These are phyloP conservation scores for Phanerochaete sordida DNA, from an alignment of 768 basidiomycete species.

Conservation along the genomic window DNA sequence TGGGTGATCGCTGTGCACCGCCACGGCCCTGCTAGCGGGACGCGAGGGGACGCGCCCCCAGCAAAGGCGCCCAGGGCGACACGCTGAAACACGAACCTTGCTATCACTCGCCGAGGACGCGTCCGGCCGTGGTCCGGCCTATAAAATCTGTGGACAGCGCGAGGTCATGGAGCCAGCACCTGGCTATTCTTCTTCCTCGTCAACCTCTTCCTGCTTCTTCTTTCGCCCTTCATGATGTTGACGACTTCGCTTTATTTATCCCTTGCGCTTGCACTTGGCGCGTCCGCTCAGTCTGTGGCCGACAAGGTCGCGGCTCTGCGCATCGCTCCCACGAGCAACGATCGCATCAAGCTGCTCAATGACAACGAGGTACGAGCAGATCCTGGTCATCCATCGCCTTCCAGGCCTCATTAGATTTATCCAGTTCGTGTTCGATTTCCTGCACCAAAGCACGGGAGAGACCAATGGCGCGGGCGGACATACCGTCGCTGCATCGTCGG, in stretches of 20 bases:
- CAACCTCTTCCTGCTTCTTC: background rate
- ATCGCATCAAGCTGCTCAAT: conserved; percentile 11
- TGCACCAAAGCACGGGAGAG: background rate
- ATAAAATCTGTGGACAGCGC: background rate
- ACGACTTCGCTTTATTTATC: background rate
- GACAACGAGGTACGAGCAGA: conserved; percentile 12
- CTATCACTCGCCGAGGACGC: background rate
- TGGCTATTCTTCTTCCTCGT: background rate
- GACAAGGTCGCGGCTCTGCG: conserved; percentile 7
- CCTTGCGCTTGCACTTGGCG: background rate
- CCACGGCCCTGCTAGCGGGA: background rate
- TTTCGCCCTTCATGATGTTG: background rate
- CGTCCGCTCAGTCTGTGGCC: conserved; percentile 3
- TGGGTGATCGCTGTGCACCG: background rate
- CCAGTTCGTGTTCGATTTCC: conserved; percentile 10
- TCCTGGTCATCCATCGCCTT: too few relatives aligned
- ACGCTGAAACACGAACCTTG: background rate
- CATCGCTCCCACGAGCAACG: conserved; percentile 5
- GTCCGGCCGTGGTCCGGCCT: background rate
- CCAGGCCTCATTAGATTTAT: too few relatives aligned
- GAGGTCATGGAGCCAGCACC: background rate
- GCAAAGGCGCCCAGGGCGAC: background rate
- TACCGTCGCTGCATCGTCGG: conserved; percentile 19
- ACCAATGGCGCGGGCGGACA: conserved; percentile 21
- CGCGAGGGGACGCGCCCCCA: background rate